phyloP scores from a whole-genome alignment of 2,329 filamentous ascomycete genomes.

The Aspergillus sp. region DNA sequence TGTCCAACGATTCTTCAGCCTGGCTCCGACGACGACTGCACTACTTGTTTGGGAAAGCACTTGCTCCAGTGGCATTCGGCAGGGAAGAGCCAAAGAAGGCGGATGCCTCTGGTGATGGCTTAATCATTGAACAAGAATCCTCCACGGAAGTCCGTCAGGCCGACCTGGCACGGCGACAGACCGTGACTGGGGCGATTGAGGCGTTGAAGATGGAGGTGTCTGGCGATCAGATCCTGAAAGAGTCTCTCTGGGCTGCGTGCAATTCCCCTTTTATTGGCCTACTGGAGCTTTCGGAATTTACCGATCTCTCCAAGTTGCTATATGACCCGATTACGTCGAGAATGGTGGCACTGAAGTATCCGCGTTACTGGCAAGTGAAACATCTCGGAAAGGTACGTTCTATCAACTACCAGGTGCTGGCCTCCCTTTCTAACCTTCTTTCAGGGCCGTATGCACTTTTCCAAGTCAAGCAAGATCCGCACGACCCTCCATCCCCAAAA shows the following conservation, averaged over 20 bases:
- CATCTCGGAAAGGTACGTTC: constrained; percentile 50
- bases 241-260: constrained; percentile 57
- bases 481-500: constrained; percentile 33
- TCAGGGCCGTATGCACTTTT: constrained; percentile 45
- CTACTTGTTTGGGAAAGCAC: constrained; percentile 51
- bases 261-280: constrained; percentile 50
- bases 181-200: constrained; percentile 56
- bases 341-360: constrained; percentile 51
- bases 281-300: constrained; percentile 54
- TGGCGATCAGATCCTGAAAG: constrained; percentile 48
- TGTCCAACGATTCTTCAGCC: constrained; percentile 57
- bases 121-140: constrained; percentile 59
- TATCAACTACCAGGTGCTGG: background rate
- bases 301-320: constrained; percentile 57
- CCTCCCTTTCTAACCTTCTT: background rate
- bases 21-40: constrained; percentile 55
- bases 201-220: constrained; percentile 55
- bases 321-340: constrained; percentile 53
- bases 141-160: constrained; percentile 51
- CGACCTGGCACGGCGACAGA: constrained; percentile 54
- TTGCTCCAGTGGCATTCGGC: constrained; percentile 61
- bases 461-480: constrained; percentile 35
- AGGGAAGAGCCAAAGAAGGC: constrained; percentile 37
- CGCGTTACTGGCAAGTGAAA: constrained; percentile 56
- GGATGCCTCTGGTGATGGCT: constrained; percentile 34